These are phyloP conservation scores for Penicillium olsonii DNA, from an alignment of 2,329 filamentous ascomycete species.

Conservation along the genomic window DNA sequence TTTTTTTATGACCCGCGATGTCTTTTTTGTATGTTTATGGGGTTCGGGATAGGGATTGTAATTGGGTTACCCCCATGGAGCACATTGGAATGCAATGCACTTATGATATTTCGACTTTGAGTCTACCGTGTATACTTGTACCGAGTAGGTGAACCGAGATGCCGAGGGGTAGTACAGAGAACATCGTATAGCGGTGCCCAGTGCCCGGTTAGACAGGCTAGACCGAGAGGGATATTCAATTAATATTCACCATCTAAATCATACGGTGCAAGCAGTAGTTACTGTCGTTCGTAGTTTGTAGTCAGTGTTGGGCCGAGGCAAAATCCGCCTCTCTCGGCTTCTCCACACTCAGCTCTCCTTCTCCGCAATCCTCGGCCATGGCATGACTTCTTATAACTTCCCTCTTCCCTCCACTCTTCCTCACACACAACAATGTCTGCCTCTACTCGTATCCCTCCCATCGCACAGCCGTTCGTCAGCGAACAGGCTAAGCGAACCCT, in stretches of 20 bases:
- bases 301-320: slow-evolving; percentile 28
- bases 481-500: slow-evolving; percentile 81
- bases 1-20: slow-evolving; percentile 29
- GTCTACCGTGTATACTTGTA: too few relatives aligned
- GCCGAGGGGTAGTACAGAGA: not conserved
- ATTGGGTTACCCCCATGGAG: slow-evolving; percentile 14
- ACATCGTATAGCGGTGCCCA: too few relatives aligned
- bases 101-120: not conserved
- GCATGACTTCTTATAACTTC: slow-evolving; percentile 6
- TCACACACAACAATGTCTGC: slow-evolving; percentile 46
- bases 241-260: too few relatives aligned
- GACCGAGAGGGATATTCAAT: too few relatives aligned
- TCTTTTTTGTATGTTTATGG: slow-evolving; percentile 20
- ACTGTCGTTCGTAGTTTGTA: too few relatives aligned
- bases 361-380: slow-evolving; percentile 26
- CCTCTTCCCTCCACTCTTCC: slow-evolving; percentile 6
- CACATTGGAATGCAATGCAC: slow-evolving; percentile 7
- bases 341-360: slow-evolving; percentile 26
- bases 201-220: not conserved
- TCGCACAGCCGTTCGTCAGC: slow-evolving; percentile 69
- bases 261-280: too few relatives aligned
- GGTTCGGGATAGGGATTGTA: slow-evolving; percentile 15
- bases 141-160: not conserved
- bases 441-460: slow-evolving; percentile 56
- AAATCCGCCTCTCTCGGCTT: slow-evolving; percentile 28